phyloP scores from a whole-genome alignment of 345 rosid genomes.

The Populus davidiana region DNA sequence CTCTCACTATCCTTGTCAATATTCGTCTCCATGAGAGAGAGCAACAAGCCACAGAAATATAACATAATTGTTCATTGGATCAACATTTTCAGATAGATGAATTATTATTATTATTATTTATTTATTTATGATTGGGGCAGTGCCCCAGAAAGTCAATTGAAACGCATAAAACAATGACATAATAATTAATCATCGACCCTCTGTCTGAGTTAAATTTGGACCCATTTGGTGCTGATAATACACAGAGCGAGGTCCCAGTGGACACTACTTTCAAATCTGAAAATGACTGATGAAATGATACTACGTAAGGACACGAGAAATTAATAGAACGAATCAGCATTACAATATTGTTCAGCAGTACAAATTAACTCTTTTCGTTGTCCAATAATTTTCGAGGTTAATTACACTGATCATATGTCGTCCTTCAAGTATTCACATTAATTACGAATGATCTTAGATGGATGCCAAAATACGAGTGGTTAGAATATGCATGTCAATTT shows the following conservation, averaged over 20 bases:
- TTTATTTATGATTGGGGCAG: not conserved
- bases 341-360: not conserved
- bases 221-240: not conserved
- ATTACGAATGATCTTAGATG: not conserved
- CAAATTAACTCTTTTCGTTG: not conserved
- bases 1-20: not conserved
- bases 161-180: not conserved
- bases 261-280: not conserved
- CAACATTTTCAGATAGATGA: not conserved
- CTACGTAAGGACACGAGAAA: not conserved
- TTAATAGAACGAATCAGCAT: not conserved
- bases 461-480: not conserved
- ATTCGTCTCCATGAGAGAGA: too few relatives aligned
- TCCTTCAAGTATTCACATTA: not conserved
- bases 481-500: not conserved
- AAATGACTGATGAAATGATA: not conserved
- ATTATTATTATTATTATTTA: too few relatives aligned
- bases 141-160: too few relatives aligned
- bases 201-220: not conserved
- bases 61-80: not conserved
- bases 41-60: not conserved
- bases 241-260: not conserved
- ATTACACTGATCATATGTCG: not conserved
- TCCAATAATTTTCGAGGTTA: not conserved
- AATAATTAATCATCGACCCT: not conserved